A percentile compares a stretch with the other conserved stretches of the same genome.
These are phyloP conservation scores for Sporobolomyces pararoseus DNA, from an alignment of 768 basidiomycete genomes.

Conservation along the genomic window DNA sequence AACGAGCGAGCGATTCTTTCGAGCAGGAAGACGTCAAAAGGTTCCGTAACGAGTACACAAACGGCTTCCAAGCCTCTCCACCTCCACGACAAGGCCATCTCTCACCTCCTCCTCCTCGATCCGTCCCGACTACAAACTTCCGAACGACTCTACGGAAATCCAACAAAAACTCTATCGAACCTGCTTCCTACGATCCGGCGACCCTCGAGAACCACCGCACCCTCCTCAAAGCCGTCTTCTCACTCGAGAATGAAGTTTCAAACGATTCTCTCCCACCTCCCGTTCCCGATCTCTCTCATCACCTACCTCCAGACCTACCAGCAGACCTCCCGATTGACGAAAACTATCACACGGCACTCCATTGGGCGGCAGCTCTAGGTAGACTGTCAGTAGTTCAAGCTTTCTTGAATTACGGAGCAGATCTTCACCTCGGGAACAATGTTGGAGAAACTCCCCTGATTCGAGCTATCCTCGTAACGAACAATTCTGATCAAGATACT, in stretches of 20 bases:
- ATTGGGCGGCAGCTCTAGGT: conserved; percentile 83
- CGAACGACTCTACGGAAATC: conserved; percentile 27
- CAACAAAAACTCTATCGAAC: conserved; percentile 11
- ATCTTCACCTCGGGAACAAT: conserved; percentile 84
- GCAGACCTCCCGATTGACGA: conserved; percentile 86
- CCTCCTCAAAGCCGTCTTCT: conserved; percentile 35
- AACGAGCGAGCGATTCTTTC: conserved; percentile 25
- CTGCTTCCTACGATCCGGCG: not conserved
- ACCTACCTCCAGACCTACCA: conserved; percentile 54
- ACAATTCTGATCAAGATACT: conserved; percentile 71
- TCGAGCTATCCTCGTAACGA: conserved; percentile 81
- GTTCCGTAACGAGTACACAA: conserved; percentile 14
- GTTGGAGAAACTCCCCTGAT: conserved; percentile 92
- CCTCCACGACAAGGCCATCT: not conserved
- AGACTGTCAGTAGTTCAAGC: conserved; percentile 64
- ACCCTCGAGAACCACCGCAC: conserved; percentile 23
- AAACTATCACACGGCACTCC: conserved; percentile 88
- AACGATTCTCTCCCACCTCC: not conserved
- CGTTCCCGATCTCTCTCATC: conserved; percentile 20
- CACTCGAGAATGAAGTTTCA: conserved; percentile 12
- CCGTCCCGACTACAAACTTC: conserved; percentile 16
- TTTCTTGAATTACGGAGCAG: conserved; percentile 73
- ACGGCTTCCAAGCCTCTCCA: not conserved
- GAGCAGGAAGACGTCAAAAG: conserved; percentile 34
- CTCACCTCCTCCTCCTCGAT: not conserved